phyloP scores from a whole-genome alignment of 139 green algal species.

The Chlamydomonas incerta region DNA sequence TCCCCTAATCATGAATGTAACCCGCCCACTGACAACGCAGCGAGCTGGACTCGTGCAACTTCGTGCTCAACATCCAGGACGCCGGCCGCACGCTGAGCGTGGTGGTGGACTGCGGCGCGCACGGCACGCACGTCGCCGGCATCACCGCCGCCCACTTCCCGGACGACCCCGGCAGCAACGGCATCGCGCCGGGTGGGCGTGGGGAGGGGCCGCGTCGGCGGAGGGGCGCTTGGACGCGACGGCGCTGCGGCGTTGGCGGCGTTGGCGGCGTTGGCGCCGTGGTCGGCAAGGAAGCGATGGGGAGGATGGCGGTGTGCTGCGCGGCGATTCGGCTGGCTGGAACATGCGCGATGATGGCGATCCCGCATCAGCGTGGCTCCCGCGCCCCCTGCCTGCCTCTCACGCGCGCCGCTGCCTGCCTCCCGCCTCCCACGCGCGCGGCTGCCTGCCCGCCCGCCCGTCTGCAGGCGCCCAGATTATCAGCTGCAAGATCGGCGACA shows the following conservation, averaged over 20 bases:
- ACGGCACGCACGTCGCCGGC: constrained; percentile 93
- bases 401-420: no score
- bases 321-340: no score
- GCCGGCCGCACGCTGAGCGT: constrained; percentile 79
- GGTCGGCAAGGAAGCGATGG: no score
- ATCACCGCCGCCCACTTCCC: constrained; percentile 90
- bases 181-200: constrained; percentile 80
- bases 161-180: constrained; percentile 83
- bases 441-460: neutral
- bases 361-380: no score
- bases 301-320: no score
- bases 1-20: neutral
- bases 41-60: constrained; percentile 85
- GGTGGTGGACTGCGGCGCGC: constrained; percentile 85
- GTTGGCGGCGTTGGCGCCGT: no score
- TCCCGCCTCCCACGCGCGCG: no score
- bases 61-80: constrained; percentile 88
- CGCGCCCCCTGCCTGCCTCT: no score
- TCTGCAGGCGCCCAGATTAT: constrained; percentile 89
- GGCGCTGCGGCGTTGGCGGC: no score
- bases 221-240: no score
- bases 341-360: no score
- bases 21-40: constrained; percentile 52
- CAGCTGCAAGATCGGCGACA: constrained; percentile 96
- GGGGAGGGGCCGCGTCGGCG: no score